Evolutionary conservation across 345 rosid species (phyloP), one percentile per base, ranked within the genome.

Genomic region (Eutrema heterophyllum): DNA sequence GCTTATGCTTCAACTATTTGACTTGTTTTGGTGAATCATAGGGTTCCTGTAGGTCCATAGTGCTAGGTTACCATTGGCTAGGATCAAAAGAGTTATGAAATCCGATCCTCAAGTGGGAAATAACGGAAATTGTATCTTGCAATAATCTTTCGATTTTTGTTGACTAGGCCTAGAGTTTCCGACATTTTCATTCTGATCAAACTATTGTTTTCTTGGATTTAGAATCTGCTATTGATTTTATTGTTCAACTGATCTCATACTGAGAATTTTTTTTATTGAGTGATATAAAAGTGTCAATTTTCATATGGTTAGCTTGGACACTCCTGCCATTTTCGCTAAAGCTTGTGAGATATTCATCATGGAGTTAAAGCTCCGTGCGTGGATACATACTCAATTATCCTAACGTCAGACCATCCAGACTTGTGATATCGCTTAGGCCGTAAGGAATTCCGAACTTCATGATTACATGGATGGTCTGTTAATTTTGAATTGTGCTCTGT

Each of bases 301-400:
- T 66, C 18, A 78, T 81, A 72, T 72, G 82, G 50, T 84, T 27
- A 77, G 79, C 26, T 55, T 72, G 39, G 80, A 77, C 6, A 39
- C 82, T 41, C 78, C 76, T 5, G 4, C 71, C 7, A 13, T 81
- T 39, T 51, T 84, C 9, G 62, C 81, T 40, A 82, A 84, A 64
- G 85, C 85, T 1, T 65, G 78, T 33, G 84, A 82, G 67, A 60
- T 84, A 33, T 82, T 84, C 76, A 80, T 84, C 7, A 18, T 7
- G 9, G 58, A 65, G 14, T 11, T 49, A 50, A 13, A 45, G 1
- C 45, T 80, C 6, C 81, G 21, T 21, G 84, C 3, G 64, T 84
- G 85, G 84, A 70, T 54, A 26, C 61, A 73, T 16, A 48, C 76
- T 27, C 78, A 73, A 38, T 57, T 54, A 13, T 38, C 10, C 1